Base-by-base conservation (phyloP, 345 rosid species). In the Durio zibethinus region DNA sequence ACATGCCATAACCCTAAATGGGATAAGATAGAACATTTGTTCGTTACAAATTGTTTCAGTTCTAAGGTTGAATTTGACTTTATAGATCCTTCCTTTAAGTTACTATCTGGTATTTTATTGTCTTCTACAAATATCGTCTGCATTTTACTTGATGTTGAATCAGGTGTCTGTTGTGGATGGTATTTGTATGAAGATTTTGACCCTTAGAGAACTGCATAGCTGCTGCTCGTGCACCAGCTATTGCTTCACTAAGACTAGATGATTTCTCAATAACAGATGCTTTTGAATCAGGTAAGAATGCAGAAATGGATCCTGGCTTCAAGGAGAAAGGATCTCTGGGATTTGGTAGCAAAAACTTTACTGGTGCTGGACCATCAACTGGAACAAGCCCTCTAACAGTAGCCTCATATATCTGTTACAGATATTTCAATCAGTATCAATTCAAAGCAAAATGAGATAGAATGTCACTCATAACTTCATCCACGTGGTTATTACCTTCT, bases 171-270 rank as follows among this genome's bases (percentile, higher is more conserved):
- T 48, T 76, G 35, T 69, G 76, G 10, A 72, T 20, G 59, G 35
- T 42, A 76, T 83, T 70, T 15, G 42, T 59, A 42, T 35, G 77
- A 29, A 52, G 62, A 74, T 77, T 64, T 69, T 86, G 85, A 66
- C 76, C 85, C 79, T 86, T 96, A 40, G 88, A 86, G 80, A 89
- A 93, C 76, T 93, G 98, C 40, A 90, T 84, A 35, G 97, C 93
- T 8, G 97, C 98, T 72, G 90, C 93, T 81, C 80, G 87, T 48
- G 99, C 99, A 75, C 97, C 93, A 20, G 91, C 97, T 31, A 92
- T 93, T 59, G 97, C 99, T 66, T 88, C 89, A 77, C 67, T 59
- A 36, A 93, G 97, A 81, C 81, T 87, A 0, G 86, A 85, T 69
- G 89, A 86, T 50, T 86, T 78, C 62, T 83, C 90, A 57, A 61